Evolutionary conservation across 2,329 filamentous ascomycete species (phyloP).

Genomic region (Epicoccum sorghinum): DNA sequence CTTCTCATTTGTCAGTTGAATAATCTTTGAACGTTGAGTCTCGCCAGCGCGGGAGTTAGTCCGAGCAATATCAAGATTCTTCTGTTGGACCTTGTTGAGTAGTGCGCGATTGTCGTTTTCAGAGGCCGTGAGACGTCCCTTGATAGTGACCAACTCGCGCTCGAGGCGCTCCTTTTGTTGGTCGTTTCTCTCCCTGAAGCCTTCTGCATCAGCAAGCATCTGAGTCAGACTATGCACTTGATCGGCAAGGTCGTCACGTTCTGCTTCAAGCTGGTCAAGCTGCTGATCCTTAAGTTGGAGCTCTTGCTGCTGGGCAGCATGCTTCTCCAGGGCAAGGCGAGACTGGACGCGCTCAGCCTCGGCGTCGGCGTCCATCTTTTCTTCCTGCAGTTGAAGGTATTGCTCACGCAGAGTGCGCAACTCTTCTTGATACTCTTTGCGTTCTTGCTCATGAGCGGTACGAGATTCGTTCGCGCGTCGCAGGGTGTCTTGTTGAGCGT

Average conservation of each 20-base stretch:
- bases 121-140: constrained; percentile 85
- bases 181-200: constrained; percentile 87
- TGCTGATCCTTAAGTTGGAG: constrained; percentile 79
- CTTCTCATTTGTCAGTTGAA: constrained; percentile 82
- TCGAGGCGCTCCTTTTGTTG: constrained; percentile 94
- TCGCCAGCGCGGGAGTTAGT: constrained; percentile 87
- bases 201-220: constrained; percentile 85
- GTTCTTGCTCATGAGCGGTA: constrained; percentile 79
- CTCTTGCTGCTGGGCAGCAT: constrained; percentile 77
- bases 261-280: constrained; percentile 78
- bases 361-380: constrained; percentile 80
- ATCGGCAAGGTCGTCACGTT: constrained; percentile 75
- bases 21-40: constrained; percentile 76
- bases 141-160: constrained; percentile 87
- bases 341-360: constrained; percentile 81
- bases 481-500: constrained; percentile 90
- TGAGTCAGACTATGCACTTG: constrained; percentile 87
- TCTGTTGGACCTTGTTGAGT: constrained; percentile 97
- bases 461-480: constrained; percentile 84
- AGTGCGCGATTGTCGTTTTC: constrained; percentile 95
- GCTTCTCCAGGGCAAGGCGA: constrained; percentile 77
- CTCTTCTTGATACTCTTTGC: constrained; percentile 86
- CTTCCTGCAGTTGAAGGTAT: constrained; percentile 84
- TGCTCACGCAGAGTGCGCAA: constrained; percentile 81
- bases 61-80: constrained; percentile 92